A percentile compares a stretch with the other conserved stretches of the same genome.
Evolutionary conservation across 768 basidiomycete genomes (phyloP).

Genomic region (Boletus vinaceobasis): DNA sequence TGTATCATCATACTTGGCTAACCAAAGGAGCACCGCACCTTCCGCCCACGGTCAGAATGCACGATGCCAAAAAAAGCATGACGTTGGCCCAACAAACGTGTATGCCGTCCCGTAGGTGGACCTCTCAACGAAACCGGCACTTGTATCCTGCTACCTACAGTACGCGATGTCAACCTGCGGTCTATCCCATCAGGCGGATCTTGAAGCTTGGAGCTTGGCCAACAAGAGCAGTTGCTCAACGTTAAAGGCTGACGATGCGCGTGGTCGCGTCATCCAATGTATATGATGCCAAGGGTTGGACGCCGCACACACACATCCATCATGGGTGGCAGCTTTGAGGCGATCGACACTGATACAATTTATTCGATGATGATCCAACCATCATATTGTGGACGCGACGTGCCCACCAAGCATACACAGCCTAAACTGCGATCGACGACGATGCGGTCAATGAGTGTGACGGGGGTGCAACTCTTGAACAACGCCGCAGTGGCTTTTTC

Average conservation of each 20-base stretch:
- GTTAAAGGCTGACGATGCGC: neutral
- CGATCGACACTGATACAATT: neutral
- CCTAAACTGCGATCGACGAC: slow-evolving; percentile 11
- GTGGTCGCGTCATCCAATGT: neutral
- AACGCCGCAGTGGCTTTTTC: neutral
- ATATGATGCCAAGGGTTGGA: slow-evolving; percentile 5
- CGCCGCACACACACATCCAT: slow-evolving; percentile 2
- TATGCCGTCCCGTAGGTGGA: neutral
- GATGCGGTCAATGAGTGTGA: neutral
- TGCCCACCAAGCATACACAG: slow-evolving; percentile 11
- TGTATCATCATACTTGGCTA: neutral
- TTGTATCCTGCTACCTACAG: slow-evolving; percentile 1
- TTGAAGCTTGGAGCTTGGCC: slow-evolving; percentile 1
- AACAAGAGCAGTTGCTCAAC: neutral
- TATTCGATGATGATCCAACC: slow-evolving; percentile 2
- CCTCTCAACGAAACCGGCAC: slow-evolving; percentile 9
- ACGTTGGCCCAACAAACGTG: slow-evolving; percentile 2
- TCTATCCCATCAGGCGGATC: slow-evolving; percentile 15
- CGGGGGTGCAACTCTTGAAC: neutral
- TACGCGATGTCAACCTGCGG: neutral
- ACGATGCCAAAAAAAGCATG: slow-evolving; percentile 2
- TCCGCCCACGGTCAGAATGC: neutral
- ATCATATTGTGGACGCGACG: slow-evolving; percentile 1
- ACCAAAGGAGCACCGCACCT: neutral
- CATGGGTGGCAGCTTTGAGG: slow-evolving; percentile 14